These are phyloP conservation scores for Podila horticola DNA, from an alignment of 192 early-diverging fungal genomes.

Conservation along the genomic window DNA sequence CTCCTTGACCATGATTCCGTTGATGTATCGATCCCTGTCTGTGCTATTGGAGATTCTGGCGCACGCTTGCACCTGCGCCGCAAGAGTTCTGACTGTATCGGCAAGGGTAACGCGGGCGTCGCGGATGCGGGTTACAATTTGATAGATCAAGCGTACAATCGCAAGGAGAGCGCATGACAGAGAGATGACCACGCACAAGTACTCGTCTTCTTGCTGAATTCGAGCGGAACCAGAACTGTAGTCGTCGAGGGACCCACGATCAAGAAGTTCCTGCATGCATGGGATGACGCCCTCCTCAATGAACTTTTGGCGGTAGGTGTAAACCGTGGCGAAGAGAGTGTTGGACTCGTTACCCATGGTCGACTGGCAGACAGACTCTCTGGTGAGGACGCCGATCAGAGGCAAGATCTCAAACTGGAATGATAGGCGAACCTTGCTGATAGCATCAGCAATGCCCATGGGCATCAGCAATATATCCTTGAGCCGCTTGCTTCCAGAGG, in stretches of 20 bases:
- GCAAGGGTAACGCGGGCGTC: conserved; percentile 30
- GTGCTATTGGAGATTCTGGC: background rate
- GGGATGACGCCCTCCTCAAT: conserved; percentile 27
- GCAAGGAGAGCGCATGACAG: conserved; percentile 37
- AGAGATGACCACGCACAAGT: conserved; percentile 8
- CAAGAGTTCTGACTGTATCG: conserved; percentile 8
- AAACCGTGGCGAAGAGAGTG: conserved; percentile 44
- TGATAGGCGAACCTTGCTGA: conserved; percentile 7
- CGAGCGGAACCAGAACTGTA: background rate
- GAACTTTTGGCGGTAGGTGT: conserved; percentile 20
- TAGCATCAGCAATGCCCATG: conserved; percentile 39
- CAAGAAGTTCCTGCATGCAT: conserved; percentile 39
- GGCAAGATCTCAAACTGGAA: conserved; percentile 54
- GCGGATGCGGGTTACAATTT: conserved; percentile 37
- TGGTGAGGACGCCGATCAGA: conserved; percentile 51
- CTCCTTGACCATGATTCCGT: conserved; percentile 15
- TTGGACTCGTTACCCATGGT: conserved; percentile 40
- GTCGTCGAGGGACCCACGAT: conserved; percentile 31
- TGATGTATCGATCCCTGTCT: conserved; percentile 13
- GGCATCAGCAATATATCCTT: conserved; percentile 30
- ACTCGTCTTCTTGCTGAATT: conserved; percentile 9
- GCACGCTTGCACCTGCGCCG: background rate
- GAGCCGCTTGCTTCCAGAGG: conserved; percentile 18
- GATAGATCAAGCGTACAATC: conserved; percentile 47
- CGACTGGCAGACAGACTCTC: conserved; percentile 37